Conservation (phyloP, 2,329 filamentous ascomycete species). For the Rutstroemia sp. region DNA sequence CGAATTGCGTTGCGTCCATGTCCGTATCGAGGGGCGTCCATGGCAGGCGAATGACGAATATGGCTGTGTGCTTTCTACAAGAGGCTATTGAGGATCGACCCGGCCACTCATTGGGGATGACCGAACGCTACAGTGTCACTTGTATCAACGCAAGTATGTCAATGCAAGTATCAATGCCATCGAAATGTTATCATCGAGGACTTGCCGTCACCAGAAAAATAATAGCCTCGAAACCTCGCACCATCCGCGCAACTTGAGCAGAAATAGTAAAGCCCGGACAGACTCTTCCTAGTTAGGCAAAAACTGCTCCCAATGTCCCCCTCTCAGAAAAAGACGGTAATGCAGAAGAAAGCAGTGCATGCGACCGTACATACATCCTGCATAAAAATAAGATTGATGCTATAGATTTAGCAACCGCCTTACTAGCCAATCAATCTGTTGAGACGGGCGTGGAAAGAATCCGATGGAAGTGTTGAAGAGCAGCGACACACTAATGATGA, state of each 20-base stretch:
- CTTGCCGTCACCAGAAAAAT: too few relatives aligned
- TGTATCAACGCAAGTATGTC: too few relatives aligned
- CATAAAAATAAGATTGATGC: conserved; percentile 6
- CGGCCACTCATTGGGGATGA: background rate
- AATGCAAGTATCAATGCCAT: too few relatives aligned
- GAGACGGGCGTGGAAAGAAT: background rate
- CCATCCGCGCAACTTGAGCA: too few relatives aligned
- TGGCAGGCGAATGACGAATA: background rate
- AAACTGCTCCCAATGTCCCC: too few relatives aligned
- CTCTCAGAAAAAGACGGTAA: background rate
- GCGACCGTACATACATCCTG: background rate
- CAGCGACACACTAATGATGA: background rate
- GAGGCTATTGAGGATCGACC: background rate
- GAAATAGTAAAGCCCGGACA: too few relatives aligned
- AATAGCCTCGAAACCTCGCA: too few relatives aligned
- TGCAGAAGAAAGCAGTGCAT: background rate
- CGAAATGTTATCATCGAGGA: too few relatives aligned
- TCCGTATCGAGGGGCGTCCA: background rate
- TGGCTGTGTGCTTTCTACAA: background rate
- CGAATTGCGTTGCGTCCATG: background rate
- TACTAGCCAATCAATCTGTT: background rate
- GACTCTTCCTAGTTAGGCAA: too few relatives aligned
- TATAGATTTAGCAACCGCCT: background rate
- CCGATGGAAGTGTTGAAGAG: background rate
- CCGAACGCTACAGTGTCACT: too few relatives aligned